Base-by-base conservation (phyloP, 164 flowering plant genomes). In the Annona squamosa region DNA sequence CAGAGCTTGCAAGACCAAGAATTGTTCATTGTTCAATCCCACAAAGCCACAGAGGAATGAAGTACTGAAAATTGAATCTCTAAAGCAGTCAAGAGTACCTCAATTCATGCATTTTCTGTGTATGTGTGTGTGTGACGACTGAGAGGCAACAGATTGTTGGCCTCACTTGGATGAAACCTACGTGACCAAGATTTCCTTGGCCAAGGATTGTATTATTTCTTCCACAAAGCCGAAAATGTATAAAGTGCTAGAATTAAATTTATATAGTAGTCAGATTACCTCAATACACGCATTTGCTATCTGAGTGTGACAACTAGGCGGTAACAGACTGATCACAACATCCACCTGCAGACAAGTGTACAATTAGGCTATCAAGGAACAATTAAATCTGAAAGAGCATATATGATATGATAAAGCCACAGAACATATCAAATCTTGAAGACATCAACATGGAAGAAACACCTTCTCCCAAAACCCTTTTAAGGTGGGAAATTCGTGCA, bases 261-360 rank as follows among this genome's bases (percentile, higher is more conserved):
- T 63, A 9, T 18, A 63, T 13, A 5, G 18, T 59, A 59, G 43
- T 26, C 17, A 41, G n/a, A 73, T 5, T 85, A 96, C 98, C 98
- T 93, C 81, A 66, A 96, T 86, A 76, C 99, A 96, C 43, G 89
- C 88, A 75, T 85, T 85, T 73, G 97, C 99, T 64, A 96, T 79
- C n/a, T 48, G 69, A 67, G 69, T 47, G 75, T 96, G 99, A 81
- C 77, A 92, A 81, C 88, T 85, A 65, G 97, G 78, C 0, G 99
- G 99, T 48, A 93, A 82, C 70, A 96, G 85, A 84, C 99, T 96
- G 71, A 93, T 86, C 56, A 93, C 98, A 80, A 93, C 91, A 18
- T 91, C 94, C 82, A 85, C 98, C 99, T 95, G 92, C 80, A 86
- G 41, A 75, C 52, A 62, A 59, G 17, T 73, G 18, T 77, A 52